phyloP scores from a whole-genome alignment of 208 protist genomes.

The Leishmania amazonensis region DNA sequence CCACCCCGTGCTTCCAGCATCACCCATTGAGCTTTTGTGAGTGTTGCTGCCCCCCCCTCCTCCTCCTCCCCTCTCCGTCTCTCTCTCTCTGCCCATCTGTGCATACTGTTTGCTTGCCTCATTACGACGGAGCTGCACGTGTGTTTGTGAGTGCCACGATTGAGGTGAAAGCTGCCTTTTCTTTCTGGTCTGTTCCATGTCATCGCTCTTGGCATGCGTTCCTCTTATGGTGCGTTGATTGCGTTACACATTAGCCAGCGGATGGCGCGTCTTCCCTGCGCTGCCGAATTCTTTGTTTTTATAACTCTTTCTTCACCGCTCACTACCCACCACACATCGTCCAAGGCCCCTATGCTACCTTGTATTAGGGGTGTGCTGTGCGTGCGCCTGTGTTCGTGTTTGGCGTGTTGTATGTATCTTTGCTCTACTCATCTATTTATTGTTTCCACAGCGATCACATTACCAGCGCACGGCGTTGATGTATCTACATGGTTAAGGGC shows the following conservation, averaged over 20 bases:
- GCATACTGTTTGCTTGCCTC: background rate
- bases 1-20: background rate
- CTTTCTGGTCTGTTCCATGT: conserved; percentile 6
- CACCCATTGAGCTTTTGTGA: background rate
- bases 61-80: background rate
- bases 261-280: background rate
- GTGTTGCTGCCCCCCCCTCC: background rate
- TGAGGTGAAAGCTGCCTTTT: background rate
- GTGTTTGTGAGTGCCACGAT: background rate
- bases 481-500: background rate
- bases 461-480: background rate
- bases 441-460: background rate
- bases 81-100: background rate
- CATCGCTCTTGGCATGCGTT: conserved; percentile 1
- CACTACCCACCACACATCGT: background rate
- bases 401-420: background rate
- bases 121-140: background rate
- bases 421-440: background rate
- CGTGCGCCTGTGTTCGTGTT: background rate
- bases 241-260: background rate
- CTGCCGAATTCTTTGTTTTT: background rate
- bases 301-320: background rate
- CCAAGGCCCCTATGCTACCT: background rate
- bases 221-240: background rate
- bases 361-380: background rate